These are phyloP conservation scores for Daldinia sp. DNA, from an alignment of 2,329 filamentous ascomycete genomes.

Conservation along the genomic window DNA sequence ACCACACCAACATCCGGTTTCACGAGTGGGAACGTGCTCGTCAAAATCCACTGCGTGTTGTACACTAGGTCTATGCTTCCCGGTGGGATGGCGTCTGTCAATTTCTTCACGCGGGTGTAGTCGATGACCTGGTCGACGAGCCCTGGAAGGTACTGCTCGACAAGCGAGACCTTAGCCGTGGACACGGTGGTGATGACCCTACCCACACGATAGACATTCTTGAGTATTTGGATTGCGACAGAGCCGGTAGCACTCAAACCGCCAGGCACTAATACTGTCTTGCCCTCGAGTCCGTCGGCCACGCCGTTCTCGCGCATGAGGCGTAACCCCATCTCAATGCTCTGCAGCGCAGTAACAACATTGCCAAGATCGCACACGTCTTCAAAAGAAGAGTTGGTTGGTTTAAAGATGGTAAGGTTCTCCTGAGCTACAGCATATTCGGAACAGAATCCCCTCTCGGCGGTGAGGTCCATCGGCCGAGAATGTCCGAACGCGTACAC, in stretches of 20 bases:
- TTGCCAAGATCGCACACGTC: slow-evolving; percentile 43
- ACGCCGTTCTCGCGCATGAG: slow-evolving; percentile 50
- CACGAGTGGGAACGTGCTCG: slow-evolving; percentile 56
- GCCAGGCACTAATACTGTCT: slow-evolving; percentile 64
- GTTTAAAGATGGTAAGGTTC: slow-evolving; percentile 52
- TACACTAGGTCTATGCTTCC: slow-evolving; percentile 64
- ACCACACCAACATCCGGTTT: slow-evolving; percentile 55
- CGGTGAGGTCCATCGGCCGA: slow-evolving; percentile 53
- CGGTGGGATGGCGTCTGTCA: slow-evolving; percentile 54
- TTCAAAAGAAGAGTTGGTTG: slow-evolving; percentile 49
- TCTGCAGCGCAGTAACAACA: slow-evolving; percentile 59
- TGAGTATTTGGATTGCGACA: slow-evolving; percentile 62
- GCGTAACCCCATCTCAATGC: slow-evolving; percentile 56
- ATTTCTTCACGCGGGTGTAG: slow-evolving; percentile 57
- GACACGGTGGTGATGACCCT: slow-evolving; percentile 66
- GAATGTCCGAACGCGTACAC: slow-evolving; percentile 53
- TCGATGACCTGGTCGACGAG: slow-evolving; percentile 65
- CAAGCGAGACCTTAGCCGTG: slow-evolving; percentile 62
- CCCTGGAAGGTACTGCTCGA: slow-evolving; percentile 57
- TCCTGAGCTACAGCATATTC: slow-evolving; percentile 57
- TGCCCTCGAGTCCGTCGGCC: slow-evolving; percentile 58
- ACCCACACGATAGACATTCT: slow-evolving; percentile 61
- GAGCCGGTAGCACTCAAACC: slow-evolving; percentile 63
- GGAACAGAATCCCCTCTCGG: slow-evolving; percentile 53
- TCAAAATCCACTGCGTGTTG: slow-evolving; percentile 60